These are phyloP conservation scores for Plasmodium berghei DNA, from an alignment of 169 alveolate genomes.

Conservation along the genomic window DNA sequence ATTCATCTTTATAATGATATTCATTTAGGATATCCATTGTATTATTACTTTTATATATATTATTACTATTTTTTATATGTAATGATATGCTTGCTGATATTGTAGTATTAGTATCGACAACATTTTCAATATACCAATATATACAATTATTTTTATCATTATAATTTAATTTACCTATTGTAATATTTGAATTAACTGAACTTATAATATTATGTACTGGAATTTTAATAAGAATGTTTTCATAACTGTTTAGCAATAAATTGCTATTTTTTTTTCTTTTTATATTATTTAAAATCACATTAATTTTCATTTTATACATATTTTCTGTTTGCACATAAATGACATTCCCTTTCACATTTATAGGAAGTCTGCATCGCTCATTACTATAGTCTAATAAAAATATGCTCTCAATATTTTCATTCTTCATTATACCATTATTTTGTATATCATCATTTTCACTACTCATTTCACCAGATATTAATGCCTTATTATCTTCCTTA, in stretches of 20 bases:
- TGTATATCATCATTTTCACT: too few relatives aligned
- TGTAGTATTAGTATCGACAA: constrained; percentile 9
- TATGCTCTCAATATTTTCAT: too few relatives aligned
- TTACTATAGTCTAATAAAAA: constrained; percentile 1
- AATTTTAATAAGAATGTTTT: constrained; percentile 34
- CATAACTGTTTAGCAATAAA: constrained; percentile 34
- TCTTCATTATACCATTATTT: too few relatives aligned
- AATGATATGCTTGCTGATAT: constrained; percentile 29
- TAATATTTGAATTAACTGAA: constrained; percentile 16
- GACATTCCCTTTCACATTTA: constrained; percentile 30
- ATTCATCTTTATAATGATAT: neutral
- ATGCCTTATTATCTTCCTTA: neutral
- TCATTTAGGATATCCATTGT: neutral
- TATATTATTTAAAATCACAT: constrained; percentile 33
- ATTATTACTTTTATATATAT: neutral
- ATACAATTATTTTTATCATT: constrained; percentile 17
- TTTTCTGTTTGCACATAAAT: constrained; percentile 15
- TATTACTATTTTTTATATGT: constrained; percentile 4
- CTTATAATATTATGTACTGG: constrained; percentile 65
- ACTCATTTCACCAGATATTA: too few relatives aligned
- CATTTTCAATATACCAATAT: constrained; percentile 26
- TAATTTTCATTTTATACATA: constrained; percentile 56
- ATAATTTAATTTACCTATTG: constrained; percentile 27
- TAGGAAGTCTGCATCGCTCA: constrained; percentile 28
- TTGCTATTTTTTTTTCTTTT: constrained; percentile 12